A percentile compares a stretch with the other conserved stretches of the same genome.
Evolutionary conservation across 2,329 filamentous ascomycete genomes (phyloP).

Genomic region (Magnaporthiopsis rhizophila): DNA sequence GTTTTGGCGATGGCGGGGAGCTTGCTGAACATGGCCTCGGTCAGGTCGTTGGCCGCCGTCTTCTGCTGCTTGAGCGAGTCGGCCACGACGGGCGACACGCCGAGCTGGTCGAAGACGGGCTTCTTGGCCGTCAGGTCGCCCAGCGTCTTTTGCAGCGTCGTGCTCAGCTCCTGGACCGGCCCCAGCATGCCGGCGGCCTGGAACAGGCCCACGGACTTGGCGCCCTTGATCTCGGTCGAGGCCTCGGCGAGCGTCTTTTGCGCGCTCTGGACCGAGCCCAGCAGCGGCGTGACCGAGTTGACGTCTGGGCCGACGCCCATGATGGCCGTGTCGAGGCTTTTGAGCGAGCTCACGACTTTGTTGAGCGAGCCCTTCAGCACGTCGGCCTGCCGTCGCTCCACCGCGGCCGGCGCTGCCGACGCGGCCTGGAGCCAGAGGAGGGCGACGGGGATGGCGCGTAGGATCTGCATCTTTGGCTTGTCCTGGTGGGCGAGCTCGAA

Average conservation of each 20-base stretch:
- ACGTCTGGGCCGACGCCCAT: neutral
- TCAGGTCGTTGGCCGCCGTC: slow-evolving; percentile 23
- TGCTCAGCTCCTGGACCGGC: slow-evolving; percentile 7
- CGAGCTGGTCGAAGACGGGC: slow-evolving; percentile 19
- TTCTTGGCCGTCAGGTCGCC: slow-evolving; percentile 18
- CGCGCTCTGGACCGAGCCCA: neutral
- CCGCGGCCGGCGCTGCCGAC: too few relatives aligned
- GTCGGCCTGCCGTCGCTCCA: neutral
- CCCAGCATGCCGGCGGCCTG: slow-evolving; percentile 16
- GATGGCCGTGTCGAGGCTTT: neutral
- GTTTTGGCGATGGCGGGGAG: slow-evolving; percentile 18
- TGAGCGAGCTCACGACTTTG: neutral
- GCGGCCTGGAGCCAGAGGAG: neutral
- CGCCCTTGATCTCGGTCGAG: slow-evolving; percentile 20
- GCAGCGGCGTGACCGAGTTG: neutral
- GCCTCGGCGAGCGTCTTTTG: slow-evolving; percentile 14
- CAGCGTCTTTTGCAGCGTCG: slow-evolving; percentile 14
- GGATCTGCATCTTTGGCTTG: neutral
- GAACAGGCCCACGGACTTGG: slow-evolving; percentile 15
- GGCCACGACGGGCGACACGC: slow-evolving; percentile 17
- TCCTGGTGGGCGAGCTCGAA: neutral
- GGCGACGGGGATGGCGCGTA: neutral
- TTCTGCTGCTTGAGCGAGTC: slow-evolving; percentile 18
- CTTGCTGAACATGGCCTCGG: slow-evolving; percentile 19
- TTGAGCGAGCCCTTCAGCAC: neutral